phyloP scores from a whole-genome alignment of 164 flowering plant genomes.

The Berberis thunbergii region DNA sequence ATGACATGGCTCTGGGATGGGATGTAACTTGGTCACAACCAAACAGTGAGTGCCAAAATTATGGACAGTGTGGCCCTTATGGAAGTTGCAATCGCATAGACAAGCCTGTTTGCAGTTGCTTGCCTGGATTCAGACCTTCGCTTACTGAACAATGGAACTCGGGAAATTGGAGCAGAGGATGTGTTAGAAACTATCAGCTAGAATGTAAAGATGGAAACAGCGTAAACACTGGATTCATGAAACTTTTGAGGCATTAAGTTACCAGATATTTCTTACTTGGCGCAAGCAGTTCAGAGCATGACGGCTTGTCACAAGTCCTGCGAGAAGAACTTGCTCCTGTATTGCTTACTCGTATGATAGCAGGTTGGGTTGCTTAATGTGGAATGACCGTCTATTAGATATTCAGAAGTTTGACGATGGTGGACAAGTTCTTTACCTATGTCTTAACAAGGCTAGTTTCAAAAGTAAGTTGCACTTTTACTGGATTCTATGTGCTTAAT shows the following conservation, averaged over 20 bases:
- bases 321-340: constrained; percentile 2
- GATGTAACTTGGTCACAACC: constrained; percentile 1
- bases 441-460: neutral
- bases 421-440: constrained; percentile 5
- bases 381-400: constrained; percentile 1
- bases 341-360: constrained; percentile 2
- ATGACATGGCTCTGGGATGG: neutral
- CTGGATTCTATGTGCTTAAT: neutral
- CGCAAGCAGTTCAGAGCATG: neutral
- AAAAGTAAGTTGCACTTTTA: neutral
- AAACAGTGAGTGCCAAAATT: neutral
- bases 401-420: neutral
- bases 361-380: constrained; percentile 1
- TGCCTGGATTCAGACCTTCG: neutral
- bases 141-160: neutral
- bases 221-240: neutral
- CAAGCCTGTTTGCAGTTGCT: constrained; percentile 1
- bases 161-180: constrained; percentile 7
- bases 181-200: constrained; percentile 1
- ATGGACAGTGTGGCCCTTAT: constrained; percentile 1
- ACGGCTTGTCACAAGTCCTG: neutral
- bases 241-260: neutral
- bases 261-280: constrained; percentile 1
- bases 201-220: neutral
- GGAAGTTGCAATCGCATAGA: neutral